Evolutionary conservation across 208 protist genomes (phyloP).

Genomic region (Spongospora subterranea): DNA sequence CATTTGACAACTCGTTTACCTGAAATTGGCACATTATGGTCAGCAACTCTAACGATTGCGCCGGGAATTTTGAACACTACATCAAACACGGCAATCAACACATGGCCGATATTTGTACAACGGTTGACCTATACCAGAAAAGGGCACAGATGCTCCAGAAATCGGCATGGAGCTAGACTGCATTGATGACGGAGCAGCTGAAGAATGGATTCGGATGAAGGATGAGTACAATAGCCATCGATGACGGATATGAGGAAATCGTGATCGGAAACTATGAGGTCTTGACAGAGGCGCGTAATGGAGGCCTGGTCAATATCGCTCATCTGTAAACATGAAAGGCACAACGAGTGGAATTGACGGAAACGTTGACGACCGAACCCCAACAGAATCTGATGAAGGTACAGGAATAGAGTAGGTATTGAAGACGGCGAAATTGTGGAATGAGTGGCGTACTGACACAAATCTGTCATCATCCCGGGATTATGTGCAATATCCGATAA

Average conservation of each 20-base stretch:
- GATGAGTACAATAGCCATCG: not conserved
- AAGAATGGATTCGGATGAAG: not conserved
- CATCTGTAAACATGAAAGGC: not conserved
- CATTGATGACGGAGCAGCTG: not conserved
- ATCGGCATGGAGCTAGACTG: not conserved
- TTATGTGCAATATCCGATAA: too few species aligned
- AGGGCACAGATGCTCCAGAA: not conserved
- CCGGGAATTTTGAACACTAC: not conserved
- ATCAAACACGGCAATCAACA: not conserved
- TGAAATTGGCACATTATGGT: not conserved
- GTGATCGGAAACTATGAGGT: not conserved
- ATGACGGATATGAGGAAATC: not conserved
- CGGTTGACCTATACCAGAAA: not conserved
- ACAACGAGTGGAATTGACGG: not conserved
- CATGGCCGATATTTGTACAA: not conserved
- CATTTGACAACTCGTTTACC: not conserved
- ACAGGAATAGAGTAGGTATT: not conserved
- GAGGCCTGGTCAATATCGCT: not conserved
- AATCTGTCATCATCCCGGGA: too few species aligned
- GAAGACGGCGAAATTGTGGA: not conserved
- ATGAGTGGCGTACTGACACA: too few species aligned
- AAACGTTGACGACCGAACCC: not conserved
- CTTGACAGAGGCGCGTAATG: not conserved
- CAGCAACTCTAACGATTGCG: not conserved
- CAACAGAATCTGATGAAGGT: not conserved